Conservation (phyloP, 805 yeast species). For the Candida coquimbonensis region DNA sequence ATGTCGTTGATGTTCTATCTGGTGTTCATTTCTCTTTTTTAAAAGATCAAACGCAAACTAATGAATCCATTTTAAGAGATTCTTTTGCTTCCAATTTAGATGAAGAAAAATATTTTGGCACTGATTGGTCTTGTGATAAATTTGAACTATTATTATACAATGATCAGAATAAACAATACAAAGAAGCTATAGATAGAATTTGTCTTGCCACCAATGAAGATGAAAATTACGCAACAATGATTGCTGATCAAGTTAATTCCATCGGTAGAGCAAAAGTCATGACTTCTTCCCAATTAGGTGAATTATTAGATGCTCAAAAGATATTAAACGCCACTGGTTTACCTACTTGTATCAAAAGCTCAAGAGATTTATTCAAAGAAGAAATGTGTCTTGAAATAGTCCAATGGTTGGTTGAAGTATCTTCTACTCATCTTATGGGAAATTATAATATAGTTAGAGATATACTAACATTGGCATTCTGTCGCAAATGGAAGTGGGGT, state of each 20-base stretch:
- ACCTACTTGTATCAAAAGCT: conserved; percentile 56
- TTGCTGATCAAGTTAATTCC: conserved; percentile 52
- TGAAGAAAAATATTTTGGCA: conserved; percentile 37
- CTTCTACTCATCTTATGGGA: conserved; percentile 46
- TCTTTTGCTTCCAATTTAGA: conserved; percentile 28
- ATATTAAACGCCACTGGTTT: conserved; percentile 57
- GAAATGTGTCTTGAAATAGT: conserved; percentile 72
- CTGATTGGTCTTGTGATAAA: conserved; percentile 37
- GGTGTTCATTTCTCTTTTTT: conserved; percentile 25
- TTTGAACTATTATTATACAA: conserved; percentile 60
- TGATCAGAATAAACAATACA: conserved; percentile 69
- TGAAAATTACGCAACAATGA: conserved; percentile 62
- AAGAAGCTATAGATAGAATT: conserved; percentile 66
- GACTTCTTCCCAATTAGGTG: conserved; percentile 43
- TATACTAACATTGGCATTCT: conserved; percentile 48
- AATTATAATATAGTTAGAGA: conserved; percentile 41
- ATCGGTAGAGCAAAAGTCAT: conserved; percentile 67
- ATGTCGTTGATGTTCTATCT: conserved; percentile 52
- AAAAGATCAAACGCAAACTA: conserved; percentile 20
- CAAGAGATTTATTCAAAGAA: conserved; percentile 69
- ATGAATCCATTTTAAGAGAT: conserved; percentile 23
- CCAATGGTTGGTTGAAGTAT: conserved; percentile 55
- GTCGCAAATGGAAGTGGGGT: conserved; percentile 59
- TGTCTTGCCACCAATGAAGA: conserved; percentile 57
- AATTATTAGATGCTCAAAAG: conserved; percentile 47